phyloP scores from a whole-genome alignment of 2,329 filamentous ascomycete genomes.

The Colletotrichum sp. region DNA sequence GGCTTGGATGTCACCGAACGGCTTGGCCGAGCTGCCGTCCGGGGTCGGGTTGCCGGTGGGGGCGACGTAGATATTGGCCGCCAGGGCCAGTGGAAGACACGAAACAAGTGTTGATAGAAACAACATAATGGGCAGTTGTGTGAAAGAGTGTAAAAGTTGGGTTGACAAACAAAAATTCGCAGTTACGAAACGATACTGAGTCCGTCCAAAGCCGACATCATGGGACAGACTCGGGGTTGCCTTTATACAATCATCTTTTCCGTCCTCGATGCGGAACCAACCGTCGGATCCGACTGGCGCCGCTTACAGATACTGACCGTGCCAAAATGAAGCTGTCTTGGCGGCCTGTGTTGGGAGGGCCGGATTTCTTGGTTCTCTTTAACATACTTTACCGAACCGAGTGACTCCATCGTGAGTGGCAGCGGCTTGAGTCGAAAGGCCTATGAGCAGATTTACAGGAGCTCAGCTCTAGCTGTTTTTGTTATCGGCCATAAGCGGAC shows the following conservation, averaged over 20 bases:
- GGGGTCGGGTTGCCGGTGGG: conserved; percentile 42
- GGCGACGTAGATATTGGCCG: conserved; percentile 48
- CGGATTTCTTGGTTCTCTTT: not conserved
- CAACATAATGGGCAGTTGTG: not conserved
- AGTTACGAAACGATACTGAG: not conserved
- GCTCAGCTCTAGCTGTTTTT: not conserved
- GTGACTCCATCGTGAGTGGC: not conserved
- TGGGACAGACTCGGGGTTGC: not conserved
- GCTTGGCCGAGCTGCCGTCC: conserved; percentile 41
- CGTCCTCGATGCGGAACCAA: not conserved
- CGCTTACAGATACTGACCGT: not conserved
- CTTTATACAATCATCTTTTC: not conserved
- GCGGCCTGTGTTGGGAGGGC: not conserved
- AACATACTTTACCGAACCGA: not conserved
- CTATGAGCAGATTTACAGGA: not conserved
- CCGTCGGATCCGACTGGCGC: not conserved
- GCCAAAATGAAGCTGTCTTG: not conserved
- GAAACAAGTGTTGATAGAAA: not conserved
- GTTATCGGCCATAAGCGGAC: not conserved
- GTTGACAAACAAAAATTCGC: not conserved
- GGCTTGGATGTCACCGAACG: conserved; percentile 50
- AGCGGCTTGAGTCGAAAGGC: not conserved
- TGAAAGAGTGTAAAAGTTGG: conserved; percentile 12
- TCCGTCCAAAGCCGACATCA: not conserved
- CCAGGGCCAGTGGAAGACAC: conserved; percentile 20